Evolutionary conservation across 768 basidiomycete genomes (phyloP), one percentile per base, ranked within the genome.

Genomic region (Neoboletus subvelutipes): DNA sequence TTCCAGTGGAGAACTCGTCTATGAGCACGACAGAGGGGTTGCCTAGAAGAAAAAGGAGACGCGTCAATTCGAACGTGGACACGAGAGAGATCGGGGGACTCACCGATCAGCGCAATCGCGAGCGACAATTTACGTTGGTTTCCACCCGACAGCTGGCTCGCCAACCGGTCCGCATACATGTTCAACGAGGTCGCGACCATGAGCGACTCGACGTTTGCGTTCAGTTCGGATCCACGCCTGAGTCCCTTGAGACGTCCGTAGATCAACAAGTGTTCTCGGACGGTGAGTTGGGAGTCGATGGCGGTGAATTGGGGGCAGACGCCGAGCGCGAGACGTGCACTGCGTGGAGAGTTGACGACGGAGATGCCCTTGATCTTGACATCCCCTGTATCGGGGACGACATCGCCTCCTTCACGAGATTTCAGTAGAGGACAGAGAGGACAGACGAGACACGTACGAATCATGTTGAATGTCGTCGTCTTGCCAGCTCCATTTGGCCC

Each of bases 221-320:
- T 61, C 29, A 92, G 64, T 48, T 84, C 83, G 1, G 66, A 57
- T 1, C 83, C 83, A 18, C 72, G 69, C 20, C 54, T 57, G 22
- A 92, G 73, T 3, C 90, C 90, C 67, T 91, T 91, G 36, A 92
- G 77, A 20, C 85, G 78, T 10, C 87, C 89, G 52, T 90, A 90
- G 11, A 92, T 77, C 56, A 78, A 57, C 34, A 92, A 74, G 64
- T 92, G 90, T 66, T 93, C 87, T 43, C 87, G 80, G 24, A 91
- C 89, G 7, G 88, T 90, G 40, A 92, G 68, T 64, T 90, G 86
- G 13, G 82, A 75, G 61, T 92, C 90, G 59, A 92, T 90, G 1
- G 90, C 89, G 1, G 89, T 90, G 71, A 91, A 90, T 60, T 92
- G 90, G 0, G 90, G 90, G 67, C 90, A 93, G 49, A 93, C 87